phyloP scores from a whole-genome alignment of 257 asterid genomes.

The Fraxinus anomala region DNA sequence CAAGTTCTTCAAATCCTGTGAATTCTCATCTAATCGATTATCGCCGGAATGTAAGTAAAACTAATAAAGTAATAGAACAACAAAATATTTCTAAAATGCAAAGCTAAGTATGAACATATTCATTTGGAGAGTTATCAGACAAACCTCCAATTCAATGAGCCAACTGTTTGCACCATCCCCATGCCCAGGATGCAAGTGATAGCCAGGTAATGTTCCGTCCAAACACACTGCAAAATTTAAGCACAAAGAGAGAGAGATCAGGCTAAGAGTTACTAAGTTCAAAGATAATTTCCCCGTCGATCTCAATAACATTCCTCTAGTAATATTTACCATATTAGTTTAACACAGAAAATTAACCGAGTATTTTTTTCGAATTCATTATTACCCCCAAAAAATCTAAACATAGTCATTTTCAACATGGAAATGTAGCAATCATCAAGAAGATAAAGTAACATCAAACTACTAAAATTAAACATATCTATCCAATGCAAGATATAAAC shows the following conservation, averaged over 20 bases:
- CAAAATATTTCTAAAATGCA: neutral
- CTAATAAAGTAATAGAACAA: neutral
- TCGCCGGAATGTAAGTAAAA: neutral
- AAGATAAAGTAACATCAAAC: neutral
- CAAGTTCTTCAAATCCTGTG: neutral
- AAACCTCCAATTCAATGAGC: constrained; percentile 93
- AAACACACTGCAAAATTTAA: constrained; percentile 65
- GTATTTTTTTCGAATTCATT: neutral
- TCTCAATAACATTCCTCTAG: neutral
- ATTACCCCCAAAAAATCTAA: constrained; percentile 21
- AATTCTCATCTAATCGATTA: neutral
- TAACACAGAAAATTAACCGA: neutral
- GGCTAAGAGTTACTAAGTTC: neutral
- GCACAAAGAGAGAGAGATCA: constrained; percentile 21
- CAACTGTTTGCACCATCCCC: constrained; percentile 88
- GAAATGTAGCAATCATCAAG: constrained; percentile 12
- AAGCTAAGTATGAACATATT: neutral
- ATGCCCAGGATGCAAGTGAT: constrained; percentile 81
- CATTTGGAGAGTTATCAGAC: constrained; percentile 26
- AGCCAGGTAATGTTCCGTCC: constrained; percentile 93
- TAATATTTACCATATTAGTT: neutral
- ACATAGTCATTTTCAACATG: constrained; percentile 9
- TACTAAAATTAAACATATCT: neutral
- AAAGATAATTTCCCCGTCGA: neutral
- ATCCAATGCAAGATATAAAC: neutral